Base-by-base conservation (phyloP, 108 stramenopile genomes). In the Chaetoceros muelleri region DNA sequence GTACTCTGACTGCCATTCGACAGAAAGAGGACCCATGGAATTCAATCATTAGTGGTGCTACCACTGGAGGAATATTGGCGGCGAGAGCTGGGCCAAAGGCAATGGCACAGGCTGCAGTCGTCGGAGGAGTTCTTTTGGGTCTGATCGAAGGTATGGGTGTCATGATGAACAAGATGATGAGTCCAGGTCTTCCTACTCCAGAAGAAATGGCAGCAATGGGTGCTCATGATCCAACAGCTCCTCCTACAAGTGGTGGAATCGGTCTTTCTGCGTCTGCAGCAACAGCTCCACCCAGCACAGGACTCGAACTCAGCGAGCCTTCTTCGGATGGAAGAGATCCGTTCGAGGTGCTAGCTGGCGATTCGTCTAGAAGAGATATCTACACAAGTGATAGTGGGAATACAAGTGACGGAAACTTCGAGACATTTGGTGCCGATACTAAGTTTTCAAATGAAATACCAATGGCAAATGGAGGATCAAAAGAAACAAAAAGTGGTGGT, bases 1-100 rank as follows among this genome's bases (percentile, higher is more conserved):
- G 98, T 70, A 73, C 84, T 19, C 66, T 98, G 24, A 90, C 90
- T 17, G 82, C 87, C 16, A 62, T 97, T 23, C 82, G 97, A 48
- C 90, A 93, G 68, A 96, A 91, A 74, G 98, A 99, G 80, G 98
- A 99, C 80, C 94, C 98, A 3, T 99, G 96, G 96, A 99, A 99
- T 55, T 81, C 94, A 45, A 99, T 99, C 53, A 66, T 96, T n/a
- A 78, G 76, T 28, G 89, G 92, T 16, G 95, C 93, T 3, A 93
- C 89, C 56, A 98, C 96, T 1, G 96, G 96, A 45, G 96, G 96
- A 19, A 68, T 95, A 30, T 72, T 98, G 54, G 96, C 96, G 13
- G 85, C 89, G 10, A 74, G 97, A 19, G 96, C 96, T n/a, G 98
- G 98, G 29, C 93, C 95, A 3, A 86, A 81, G 48, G 95, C 96